phyloP scores from a whole-genome alignment of 2,329 filamentous ascomycete genomes.

The Neopestalotiopsis sp. region DNA sequence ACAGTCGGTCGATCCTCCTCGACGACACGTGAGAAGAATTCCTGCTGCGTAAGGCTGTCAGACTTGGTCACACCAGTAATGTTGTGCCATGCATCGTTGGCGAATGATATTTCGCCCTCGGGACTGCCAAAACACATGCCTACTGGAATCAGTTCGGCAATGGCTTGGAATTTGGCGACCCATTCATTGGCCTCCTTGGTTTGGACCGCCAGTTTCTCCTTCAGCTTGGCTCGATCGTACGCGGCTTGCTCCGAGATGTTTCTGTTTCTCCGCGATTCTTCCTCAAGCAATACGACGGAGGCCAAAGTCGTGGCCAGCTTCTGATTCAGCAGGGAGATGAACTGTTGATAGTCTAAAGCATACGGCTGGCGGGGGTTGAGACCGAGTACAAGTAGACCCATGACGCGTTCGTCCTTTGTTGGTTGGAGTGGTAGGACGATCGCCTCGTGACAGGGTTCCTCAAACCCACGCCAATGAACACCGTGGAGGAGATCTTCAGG shows the following conservation, averaged over 20 bases:
- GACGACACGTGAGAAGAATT: slow-evolving; percentile 50
- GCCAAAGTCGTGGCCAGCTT: slow-evolving; percentile 72
- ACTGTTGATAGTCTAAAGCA: slow-evolving; percentile 75
- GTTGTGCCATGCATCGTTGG: slow-evolving; percentile 70
- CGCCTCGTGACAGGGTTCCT: slow-evolving; percentile 67
- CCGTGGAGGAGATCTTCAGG: slow-evolving; percentile 63
- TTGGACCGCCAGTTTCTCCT: slow-evolving; percentile 66
- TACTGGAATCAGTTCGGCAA: slow-evolving; percentile 76
- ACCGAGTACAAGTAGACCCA: slow-evolving; percentile 73
- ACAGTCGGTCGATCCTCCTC: slow-evolving; percentile 52
- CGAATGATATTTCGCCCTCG: slow-evolving; percentile 70
- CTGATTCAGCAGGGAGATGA: slow-evolving; percentile 60
- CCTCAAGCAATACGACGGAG: slow-evolving; percentile 73
- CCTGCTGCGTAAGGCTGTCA: slow-evolving; percentile 38
- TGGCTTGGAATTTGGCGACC: slow-evolving; percentile 70
- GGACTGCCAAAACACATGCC: slow-evolving; percentile 75
- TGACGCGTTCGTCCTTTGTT: slow-evolving; percentile 67
- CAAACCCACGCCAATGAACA: slow-evolving; percentile 67
- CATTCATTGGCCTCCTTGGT: slow-evolving; percentile 56
- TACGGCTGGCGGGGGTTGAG: slow-evolving; percentile 75
- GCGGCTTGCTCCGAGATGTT: slow-evolving; percentile 68
- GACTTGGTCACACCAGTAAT: slow-evolving; percentile 52
- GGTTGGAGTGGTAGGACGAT: slow-evolving; percentile 74
- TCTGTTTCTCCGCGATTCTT: slow-evolving; percentile 66
- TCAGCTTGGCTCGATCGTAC: slow-evolving; percentile 69